Percentiles rank a stretch among this genome's conserved stretches.
These are phyloP conservation scores for Aspergillus glaucus DNA, from an alignment of 2,329 filamentous ascomycete genomes.

Conservation along the genomic window DNA sequence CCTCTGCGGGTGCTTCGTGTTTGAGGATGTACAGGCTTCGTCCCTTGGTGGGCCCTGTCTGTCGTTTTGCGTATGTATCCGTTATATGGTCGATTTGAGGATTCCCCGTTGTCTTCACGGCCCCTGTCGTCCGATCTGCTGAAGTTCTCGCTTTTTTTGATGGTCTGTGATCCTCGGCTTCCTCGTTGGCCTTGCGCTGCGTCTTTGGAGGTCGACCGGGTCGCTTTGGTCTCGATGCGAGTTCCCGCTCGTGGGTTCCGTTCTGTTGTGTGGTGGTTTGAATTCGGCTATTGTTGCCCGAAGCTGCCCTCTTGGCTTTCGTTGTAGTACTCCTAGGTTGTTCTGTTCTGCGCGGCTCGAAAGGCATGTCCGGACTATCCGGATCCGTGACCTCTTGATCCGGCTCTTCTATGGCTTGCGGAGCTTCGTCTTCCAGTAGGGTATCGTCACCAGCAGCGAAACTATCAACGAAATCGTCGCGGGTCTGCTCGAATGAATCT, in stretches of 20 bases:
- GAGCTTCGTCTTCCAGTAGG: slow-evolving; percentile 3
- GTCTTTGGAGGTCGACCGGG: slow-evolving; percentile 27
- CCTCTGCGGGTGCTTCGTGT: slow-evolving; percentile 47
- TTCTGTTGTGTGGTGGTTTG: slow-evolving; percentile 10
- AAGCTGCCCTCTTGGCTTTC: slow-evolving; percentile 10
- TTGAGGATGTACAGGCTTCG: slow-evolving; percentile 47
- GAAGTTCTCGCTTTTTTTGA: slow-evolving; percentile 28
- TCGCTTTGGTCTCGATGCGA: slow-evolving; percentile 21
- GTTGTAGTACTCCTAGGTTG: slow-evolving; percentile 12
- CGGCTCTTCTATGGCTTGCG: slow-evolving; percentile 4
- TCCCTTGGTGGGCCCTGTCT: slow-evolving; percentile 40
- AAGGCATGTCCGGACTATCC: slow-evolving; percentile 9
- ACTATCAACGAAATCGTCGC: slow-evolving; percentile 20
- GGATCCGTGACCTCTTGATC: slow-evolving; percentile 14
- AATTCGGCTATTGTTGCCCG: slow-evolving; percentile 3
- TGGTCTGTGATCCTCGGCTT: slow-evolving; percentile 19
- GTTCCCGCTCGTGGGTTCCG: slow-evolving; percentile 11
- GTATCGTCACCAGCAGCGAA: slow-evolving; percentile 14
- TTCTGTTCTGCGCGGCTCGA: slow-evolving; percentile 9
- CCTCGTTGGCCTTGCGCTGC: slow-evolving; percentile 14
- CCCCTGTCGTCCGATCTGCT: slow-evolving; percentile 12
- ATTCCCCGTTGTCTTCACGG: slow-evolving; percentile 20
- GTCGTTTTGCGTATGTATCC: slow-evolving; percentile 37
- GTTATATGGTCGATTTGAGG: slow-evolving; percentile 38
- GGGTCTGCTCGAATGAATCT: slow-evolving; percentile 19